Evolutionary conservation across 179 eudicot genomes (phyloP).

Genomic region (Beta corolliflora): DNA sequence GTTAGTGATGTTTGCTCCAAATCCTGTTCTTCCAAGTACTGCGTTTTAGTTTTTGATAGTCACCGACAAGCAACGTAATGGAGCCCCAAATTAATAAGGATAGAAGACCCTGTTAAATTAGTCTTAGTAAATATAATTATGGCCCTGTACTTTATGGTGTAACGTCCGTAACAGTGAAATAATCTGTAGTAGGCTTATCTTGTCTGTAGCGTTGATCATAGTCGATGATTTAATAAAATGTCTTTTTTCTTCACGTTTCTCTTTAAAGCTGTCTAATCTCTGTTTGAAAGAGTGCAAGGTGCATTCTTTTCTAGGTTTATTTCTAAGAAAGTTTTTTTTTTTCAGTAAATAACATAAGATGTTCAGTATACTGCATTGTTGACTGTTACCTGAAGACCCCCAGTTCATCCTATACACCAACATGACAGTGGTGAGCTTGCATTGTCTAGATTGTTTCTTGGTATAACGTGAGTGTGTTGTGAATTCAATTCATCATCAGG

Average conservation of each 20-base stretch:
- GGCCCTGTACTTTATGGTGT: slow-evolving; percentile 9
- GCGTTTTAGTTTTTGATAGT: not conserved
- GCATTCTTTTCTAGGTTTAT: not conserved
- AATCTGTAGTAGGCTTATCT: not conserved
- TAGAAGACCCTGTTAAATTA: not conserved
- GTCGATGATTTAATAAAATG: too few relatives aligned
- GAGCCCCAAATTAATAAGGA: not conserved
- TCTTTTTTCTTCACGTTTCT: not conserved
- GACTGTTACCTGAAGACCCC: too few relatives aligned
- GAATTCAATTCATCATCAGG: too few relatives aligned
- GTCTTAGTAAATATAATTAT: not conserved
- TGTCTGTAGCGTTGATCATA: slow-evolving; percentile 1
- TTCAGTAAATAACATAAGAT: not conserved
- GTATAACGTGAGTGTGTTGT: too few relatives aligned
- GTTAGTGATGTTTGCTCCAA: not conserved
- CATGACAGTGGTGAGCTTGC: not conserved
- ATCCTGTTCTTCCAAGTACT: not conserved
- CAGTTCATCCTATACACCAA: not conserved
- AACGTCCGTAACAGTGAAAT: slow-evolving; percentile 6
- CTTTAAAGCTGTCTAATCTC: not conserved
- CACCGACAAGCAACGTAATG: not conserved
- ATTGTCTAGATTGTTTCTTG: not conserved
- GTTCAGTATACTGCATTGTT: too few relatives aligned
- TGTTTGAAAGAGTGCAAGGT: too few relatives aligned
- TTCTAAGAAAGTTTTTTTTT: not conserved